Evolutionary conservation across 208 protist genomes (phyloP), one percentile per base, ranked within the genome.

Genomic region (Leishmania tropica): DNA sequence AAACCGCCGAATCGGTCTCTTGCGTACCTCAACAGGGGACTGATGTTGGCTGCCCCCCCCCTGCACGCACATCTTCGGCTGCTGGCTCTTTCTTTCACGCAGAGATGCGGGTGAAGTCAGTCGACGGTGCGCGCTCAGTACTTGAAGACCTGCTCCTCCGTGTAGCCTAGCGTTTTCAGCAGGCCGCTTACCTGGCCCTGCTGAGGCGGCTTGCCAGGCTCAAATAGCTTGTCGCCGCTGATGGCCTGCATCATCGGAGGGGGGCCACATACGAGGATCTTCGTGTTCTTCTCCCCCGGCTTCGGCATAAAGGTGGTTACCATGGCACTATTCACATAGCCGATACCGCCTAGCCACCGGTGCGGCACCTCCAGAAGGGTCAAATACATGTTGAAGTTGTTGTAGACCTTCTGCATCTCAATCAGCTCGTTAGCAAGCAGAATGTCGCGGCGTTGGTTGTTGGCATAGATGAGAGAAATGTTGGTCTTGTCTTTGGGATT

Each of bases 401-500:
- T 89, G 78, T 98, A 91, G 28, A 89, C 83, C 78, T 94, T 89
- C 68, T 91, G 88, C 78, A 98, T 65, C 64, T 89, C 87, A 35
- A 96, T 90, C n/a, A 99, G 88, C 88, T 98, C 93, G 75, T 95
- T 92, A 7, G 86, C 85, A 13, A 99, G 85, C 28, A 99, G 90
- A 68, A 99, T 98, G 87, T 99, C 97, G 24, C 96, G 79, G 58
- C 95, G 89, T 64, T 95, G 88, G 81, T 95, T 90, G 89, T 98
- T 98, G 40, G 91, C 94, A 78, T 87, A 98, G 73, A 99, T 84
- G 75, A 99, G 89, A 11, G 87, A 94, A 40, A 98, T 85, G 75
- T 95, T 89, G 1, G 94, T 95, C 86, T 88, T 94, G 77, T 97
- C 97, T 84, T 90, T 92, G 24, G 85, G 80, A 85, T 98, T 95